A percentile compares a stretch with the other conserved stretches of the same genome.
phyloP scores from a whole-genome alignment of 169 alveolate genomes.

The Cryptosporidium meleagridis region DNA sequence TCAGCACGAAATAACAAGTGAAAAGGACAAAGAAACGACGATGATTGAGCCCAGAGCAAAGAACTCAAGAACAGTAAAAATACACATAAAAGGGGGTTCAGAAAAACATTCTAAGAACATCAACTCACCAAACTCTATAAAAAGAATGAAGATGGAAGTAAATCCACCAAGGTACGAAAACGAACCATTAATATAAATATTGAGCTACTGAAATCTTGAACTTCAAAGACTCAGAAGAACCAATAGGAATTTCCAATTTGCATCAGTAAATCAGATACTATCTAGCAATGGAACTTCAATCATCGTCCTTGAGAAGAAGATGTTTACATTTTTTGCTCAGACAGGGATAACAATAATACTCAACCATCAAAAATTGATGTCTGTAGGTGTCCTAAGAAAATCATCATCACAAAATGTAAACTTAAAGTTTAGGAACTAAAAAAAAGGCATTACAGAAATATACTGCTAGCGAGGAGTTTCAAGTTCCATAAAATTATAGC shows the following conservation, averaged over 20 bases:
- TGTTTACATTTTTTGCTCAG: constrained; percentile 46
- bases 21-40: neutral
- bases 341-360: constrained; percentile 73
- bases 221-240: constrained; percentile 33
- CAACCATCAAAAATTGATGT: constrained; percentile 71
- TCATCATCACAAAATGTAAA: constrained; percentile 57
- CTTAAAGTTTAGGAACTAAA: constrained; percentile 29
- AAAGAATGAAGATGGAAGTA: constrained; percentile 65
- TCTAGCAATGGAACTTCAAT: constrained; percentile 55
- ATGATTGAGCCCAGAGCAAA: neutral
- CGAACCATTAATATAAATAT: constrained; percentile 7
- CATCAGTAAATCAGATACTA: constrained; percentile 63
- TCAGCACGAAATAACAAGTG: neutral
- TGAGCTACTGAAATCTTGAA: neutral
- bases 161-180: constrained; percentile 12
- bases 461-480: neutral
- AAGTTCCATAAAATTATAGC: constrained; percentile 22
- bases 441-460: neutral
- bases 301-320: constrained; percentile 29
- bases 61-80: constrained; percentile 32
- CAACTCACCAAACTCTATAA: constrained; percentile 46
- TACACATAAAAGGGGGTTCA: neutral
- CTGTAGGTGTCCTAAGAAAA: constrained; percentile 73
- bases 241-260: neutral
- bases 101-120: neutral